A percentile compares a stretch with the other conserved stretches of the same genome.
Evolutionary conservation across 108 stramenopile species (phyloP).

Genomic region (Pseudonitzschia multistriata): DNA sequence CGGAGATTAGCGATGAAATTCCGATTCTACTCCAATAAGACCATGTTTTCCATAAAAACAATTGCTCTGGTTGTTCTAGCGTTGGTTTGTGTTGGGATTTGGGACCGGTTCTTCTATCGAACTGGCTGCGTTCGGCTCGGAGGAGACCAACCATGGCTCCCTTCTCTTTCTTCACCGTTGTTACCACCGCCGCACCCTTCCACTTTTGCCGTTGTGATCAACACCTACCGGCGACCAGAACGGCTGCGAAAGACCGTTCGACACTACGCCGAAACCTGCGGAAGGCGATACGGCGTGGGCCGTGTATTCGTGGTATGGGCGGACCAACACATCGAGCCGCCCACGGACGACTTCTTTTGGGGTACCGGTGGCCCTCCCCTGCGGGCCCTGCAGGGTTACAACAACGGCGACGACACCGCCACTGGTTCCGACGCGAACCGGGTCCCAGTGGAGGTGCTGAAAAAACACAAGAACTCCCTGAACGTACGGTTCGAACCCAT

Average conservation of each 20-base stretch:
- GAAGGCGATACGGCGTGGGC: slow-evolving; percentile 24
- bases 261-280: slow-evolving; percentile 55
- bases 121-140: slow-evolving; percentile 11
- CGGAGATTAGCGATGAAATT: slow-evolving; percentile 15
- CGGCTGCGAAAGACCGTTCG: slow-evolving; percentile 40
- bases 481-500: slow-evolving; percentile 64
- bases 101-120: slow-evolving; percentile 21
- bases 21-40: neutral
- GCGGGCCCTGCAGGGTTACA: neutral
- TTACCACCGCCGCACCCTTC: neutral
- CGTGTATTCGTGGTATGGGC: slow-evolving; percentile 65
- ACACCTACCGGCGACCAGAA: slow-evolving; percentile 57
- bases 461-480: slow-evolving; percentile 45
- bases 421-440: slow-evolving; percentile 11
- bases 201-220: slow-evolving; percentile 58
- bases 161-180: neutral
- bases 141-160: neutral
- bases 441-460: slow-evolving; percentile 32
- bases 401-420: neutral
- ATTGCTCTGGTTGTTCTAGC: neutral
- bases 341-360: slow-evolving; percentile 34
- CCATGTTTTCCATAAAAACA: neutral
- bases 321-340: slow-evolving; percentile 25
- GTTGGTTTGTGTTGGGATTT: neutral
- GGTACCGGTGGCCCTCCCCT: neutral